Conservation (phyloP, 768 basidiomycete species). For the Ramaria sp. region DNA sequence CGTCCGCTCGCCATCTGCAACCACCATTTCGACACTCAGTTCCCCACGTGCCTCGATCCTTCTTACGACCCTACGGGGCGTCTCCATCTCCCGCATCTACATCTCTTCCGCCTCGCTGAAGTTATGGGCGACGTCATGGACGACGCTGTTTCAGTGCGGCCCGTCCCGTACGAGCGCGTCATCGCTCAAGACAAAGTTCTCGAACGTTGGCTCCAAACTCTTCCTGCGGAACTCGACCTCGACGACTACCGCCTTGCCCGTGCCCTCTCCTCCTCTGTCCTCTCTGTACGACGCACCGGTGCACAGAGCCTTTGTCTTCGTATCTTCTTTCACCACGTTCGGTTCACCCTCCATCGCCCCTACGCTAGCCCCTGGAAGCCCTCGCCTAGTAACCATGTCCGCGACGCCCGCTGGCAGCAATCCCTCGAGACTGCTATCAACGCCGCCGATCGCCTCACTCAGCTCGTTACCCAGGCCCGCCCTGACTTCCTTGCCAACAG, state of each 20-base stretch:
- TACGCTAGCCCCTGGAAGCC: slow-evolving; percentile 37
- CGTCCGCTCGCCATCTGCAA: slow-evolving; percentile 65
- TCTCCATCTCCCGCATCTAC: slow-evolving; percentile 63
- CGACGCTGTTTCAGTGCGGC: slow-evolving; percentile 68
- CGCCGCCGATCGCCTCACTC: slow-evolving; percentile 69
- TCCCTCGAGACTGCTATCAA: slow-evolving; percentile 58
- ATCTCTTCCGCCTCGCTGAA: slow-evolving; percentile 65
- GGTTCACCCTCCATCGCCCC: slow-evolving; percentile 75
- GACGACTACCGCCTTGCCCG: slow-evolving; percentile 69
- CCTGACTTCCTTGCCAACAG: slow-evolving; percentile 66
- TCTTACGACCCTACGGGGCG: slow-evolving; percentile 51
- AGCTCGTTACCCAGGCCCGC: slow-evolving; percentile 63
- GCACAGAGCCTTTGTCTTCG: slow-evolving; percentile 77
- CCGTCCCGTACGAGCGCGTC: slow-evolving; percentile 67
- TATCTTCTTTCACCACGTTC: slow-evolving; percentile 69
- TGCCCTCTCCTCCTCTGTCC: slow-evolving; percentile 53
- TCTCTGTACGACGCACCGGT: slow-evolving; percentile 51
- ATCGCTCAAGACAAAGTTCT: slow-evolving; percentile 62
- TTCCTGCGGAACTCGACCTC: slow-evolving; percentile 62
- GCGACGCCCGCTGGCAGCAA: slow-evolving; percentile 13
- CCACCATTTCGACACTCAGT: slow-evolving; percentile 74
- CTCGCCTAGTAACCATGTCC: background rate
- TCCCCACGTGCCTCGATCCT: slow-evolving; percentile 59
- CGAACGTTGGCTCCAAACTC: slow-evolving; percentile 64
- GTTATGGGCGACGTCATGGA: slow-evolving; percentile 81